Base-by-base conservation (phyloP, 129 eudicot genomes). In the Flaveria trinervia region DNA sequence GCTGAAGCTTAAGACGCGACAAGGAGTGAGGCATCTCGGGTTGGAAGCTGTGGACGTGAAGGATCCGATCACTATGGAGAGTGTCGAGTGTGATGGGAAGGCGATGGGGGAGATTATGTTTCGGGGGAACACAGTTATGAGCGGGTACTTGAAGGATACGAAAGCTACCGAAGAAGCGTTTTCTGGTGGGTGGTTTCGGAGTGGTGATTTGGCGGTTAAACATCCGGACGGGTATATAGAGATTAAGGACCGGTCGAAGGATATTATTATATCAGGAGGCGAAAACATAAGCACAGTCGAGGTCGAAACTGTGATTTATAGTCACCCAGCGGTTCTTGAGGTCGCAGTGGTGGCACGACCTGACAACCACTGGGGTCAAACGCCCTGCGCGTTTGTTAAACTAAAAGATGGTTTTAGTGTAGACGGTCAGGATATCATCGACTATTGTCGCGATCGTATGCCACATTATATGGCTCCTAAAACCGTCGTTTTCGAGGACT, bases 341-440 rank as follows among this genome's bases (percentile, higher is more conserved):
- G 96, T 85, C 7, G 96, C 96, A 0, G 96, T 90, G 13, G 96
- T 90, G 50, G 92, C 79, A 1, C 77, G 96, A 17, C 96, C 90
- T 0, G 96, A 90, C 68, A 62, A 90, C 72, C 92, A 87, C 44
- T 90, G 96, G 96, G 90, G 96, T 25, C 88, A 90, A 80, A 90
- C 90, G 0, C 90, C 90, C 0, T 87, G 92, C 20, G 96, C 96
- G 1, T 90, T 87, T 80, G 90, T 90, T 67, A 85, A 83, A 85
- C 48, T 87, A 86, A 87, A 84, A 52, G 90, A 90, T 0, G 96
- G 96, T 18, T 87, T 73, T 28, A 69, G 77, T 41, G 71, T 54
- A 0, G 33, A 72, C 18, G 54, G 75, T 22, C 70, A 83, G 30
- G 92, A 87, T 9, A 73, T 90, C 36, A 87, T 90, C 12, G 48